Evolutionary conservation across 768 basidiomycete genomes (phyloP), one percentile per base, ranked within the genome.

Genomic region (Rhodosporidiobolus sp.): DNA sequence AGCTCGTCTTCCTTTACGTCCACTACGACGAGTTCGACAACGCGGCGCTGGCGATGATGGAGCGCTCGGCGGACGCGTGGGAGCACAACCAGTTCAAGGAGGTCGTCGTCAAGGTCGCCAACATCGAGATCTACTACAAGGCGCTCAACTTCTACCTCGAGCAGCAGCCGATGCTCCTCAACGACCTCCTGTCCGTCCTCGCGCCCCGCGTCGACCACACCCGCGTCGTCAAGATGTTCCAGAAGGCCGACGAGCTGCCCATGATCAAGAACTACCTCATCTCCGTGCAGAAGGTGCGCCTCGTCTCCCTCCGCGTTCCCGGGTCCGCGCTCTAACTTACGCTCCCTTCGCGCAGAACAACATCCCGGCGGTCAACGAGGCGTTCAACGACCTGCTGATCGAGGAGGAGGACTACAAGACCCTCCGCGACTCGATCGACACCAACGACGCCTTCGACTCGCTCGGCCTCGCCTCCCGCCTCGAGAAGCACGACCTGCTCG

Each of bases 11-110:
- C 87, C 83, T 99, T 62, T 99, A 98, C 82, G 89, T 98, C 84
- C 96, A 96, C 83, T 99, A 99, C 78, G 96, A 96, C 79, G 91
- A 94, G 85, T 93, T 88, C 88, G 96, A 98, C 81, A 98, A 99
- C 79, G 95, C 96, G 45, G 92, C 95, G 49, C 85, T 98, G 76
- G 92, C 94, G 8, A 99, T 98, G 94, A 97, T 98, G 81, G 96
- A 99, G 81, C 89, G 94, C 28, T 91, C 96, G 3, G 87, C 92
- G n/a, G 93, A 96, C 81, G 93, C 94, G 60, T 99, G 94, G 94
- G 96, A 99, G 68, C 96, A 99, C 83, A 94, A 92, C 79, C 95
- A 97, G 81, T 99, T 99, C 88, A 98, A 98, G 86, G 96, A 98
- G 77, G 89, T 96, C 68, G 86, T 96, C 66, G 91, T 97, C 79